Evolutionary conservation across 495 filamentous ascomycete species (phyloP).

Genomic region (Parachaetomium inaequale): DNA sequence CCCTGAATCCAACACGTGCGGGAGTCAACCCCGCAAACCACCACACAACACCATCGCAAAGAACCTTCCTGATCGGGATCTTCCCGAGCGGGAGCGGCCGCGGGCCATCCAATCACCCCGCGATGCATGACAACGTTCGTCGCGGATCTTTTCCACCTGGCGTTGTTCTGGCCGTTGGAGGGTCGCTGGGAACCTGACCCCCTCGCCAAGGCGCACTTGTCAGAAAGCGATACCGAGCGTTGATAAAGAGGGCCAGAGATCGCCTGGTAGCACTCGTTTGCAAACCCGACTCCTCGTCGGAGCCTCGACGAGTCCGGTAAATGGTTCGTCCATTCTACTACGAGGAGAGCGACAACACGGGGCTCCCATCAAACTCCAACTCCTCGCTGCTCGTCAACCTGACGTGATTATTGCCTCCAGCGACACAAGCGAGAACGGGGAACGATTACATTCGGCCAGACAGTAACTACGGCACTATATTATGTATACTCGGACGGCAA

Average conservation of each 20-base stretch:
- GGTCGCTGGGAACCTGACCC: too few species aligned
- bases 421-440: too few species aligned
- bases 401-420: too few species aligned
- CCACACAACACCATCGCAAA: conserved; percentile 4
- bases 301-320: neutral
- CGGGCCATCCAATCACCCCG: conserved; percentile 16
- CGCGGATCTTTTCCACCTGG: neutral
- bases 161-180: neutral
- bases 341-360: too few species aligned
- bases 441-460: too few species aligned
- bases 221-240: conserved; percentile 4
- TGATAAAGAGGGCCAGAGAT: neutral
- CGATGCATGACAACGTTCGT: conserved; percentile 14
- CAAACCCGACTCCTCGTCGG: neutral
- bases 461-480: too few species aligned
- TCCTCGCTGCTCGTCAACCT: too few species aligned
- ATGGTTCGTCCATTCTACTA: neutral
- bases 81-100: conserved; percentile 12
- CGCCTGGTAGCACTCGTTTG: neutral
- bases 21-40: neutral
- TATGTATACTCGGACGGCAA: too few species aligned
- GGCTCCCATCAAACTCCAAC: too few species aligned
- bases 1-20: conserved; percentile 9
- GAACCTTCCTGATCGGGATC: conserved; percentile 22
- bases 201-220: neutral